Conservation (phyloP, 148 eudicot genomes). For the Gaultheria prostrata region DNA sequence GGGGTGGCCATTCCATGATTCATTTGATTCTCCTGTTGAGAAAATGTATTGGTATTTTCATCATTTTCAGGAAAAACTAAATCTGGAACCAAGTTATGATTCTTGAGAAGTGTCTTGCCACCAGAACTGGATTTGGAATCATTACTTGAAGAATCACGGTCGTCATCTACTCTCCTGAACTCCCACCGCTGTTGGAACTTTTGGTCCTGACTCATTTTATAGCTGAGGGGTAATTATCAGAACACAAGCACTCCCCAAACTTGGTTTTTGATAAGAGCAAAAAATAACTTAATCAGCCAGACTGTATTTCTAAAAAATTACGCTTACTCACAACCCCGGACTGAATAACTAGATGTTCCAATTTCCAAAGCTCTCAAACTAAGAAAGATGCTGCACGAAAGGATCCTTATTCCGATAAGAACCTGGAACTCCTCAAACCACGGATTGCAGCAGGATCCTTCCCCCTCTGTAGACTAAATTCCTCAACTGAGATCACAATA, state of each 20-base stretch:
- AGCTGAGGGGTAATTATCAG: background rate
- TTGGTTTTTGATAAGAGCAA: background rate
- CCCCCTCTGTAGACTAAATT: constrained; percentile 2
- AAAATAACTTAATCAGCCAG: background rate
- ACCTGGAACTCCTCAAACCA: constrained; percentile 8
- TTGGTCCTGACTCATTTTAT: constrained; percentile 43
- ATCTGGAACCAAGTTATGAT: constrained; percentile 29
- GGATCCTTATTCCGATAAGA: background rate
- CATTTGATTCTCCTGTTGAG: constrained; percentile 12
- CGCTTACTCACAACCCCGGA: background rate
- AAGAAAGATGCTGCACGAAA: background rate
- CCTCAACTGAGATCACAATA: background rate
- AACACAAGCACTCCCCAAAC: constrained; percentile 1
- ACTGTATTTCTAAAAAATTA: background rate
- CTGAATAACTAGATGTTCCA: background rate
- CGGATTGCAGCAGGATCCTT: background rate
- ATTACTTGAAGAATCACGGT: constrained; percentile 50
- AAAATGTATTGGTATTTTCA: constrained; percentile 20
- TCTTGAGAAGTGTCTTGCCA: constrained; percentile 33
- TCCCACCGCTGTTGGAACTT: constrained; percentile 64
- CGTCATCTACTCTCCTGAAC: constrained; percentile 46
- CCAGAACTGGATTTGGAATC: constrained; percentile 41
- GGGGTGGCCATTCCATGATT: constrained; percentile 6
- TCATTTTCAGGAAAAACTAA: constrained; percentile 28
- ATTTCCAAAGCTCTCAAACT: background rate